phyloP scores from a whole-genome alignment of 2,329 filamentous ascomycete species.

The Fusarium concolor region DNA sequence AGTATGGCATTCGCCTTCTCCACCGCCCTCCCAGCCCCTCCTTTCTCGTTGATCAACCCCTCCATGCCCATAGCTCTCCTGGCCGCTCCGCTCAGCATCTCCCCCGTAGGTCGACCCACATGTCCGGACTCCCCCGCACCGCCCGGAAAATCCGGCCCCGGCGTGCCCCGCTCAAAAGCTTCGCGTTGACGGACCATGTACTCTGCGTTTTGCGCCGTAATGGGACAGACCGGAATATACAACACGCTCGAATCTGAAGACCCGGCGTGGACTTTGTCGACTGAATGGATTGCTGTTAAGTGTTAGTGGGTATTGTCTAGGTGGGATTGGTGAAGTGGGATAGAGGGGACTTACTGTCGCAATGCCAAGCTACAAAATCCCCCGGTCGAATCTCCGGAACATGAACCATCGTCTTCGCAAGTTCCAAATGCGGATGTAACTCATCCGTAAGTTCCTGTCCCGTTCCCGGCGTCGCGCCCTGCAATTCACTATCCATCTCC shows the following conservation, averaged over 20 bases:
- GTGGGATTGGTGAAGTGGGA: too few relatives aligned
- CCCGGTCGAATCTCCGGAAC: conserved; percentile 76
- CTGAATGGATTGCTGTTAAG: conserved; percentile 74
- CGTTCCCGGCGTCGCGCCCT: conserved; percentile 76
- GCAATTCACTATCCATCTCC: conserved; percentile 69
- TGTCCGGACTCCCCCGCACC: conserved; percentile 74
- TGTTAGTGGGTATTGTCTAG: too few relatives aligned
- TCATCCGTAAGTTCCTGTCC: conserved; percentile 75
- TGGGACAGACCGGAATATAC: conserved; percentile 88
- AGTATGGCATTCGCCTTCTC: conserved; percentile 58
- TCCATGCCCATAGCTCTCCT: conserved; percentile 57
- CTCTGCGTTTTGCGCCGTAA: conserved; percentile 78
- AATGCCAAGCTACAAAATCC: conserved; percentile 88
- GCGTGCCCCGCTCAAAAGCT: conserved; percentile 76
- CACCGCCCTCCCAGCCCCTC: conserved; percentile 54
- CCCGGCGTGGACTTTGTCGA: conserved; percentile 82
- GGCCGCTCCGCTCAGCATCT: conserved; percentile 52
- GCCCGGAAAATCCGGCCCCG: conserved; percentile 77
- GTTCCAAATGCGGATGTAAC: conserved; percentile 79
- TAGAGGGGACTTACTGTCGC: conserved; percentile 66
- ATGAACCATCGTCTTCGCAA: conserved; percentile 75
- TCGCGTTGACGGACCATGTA: conserved; percentile 78
- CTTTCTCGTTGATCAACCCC: conserved; percentile 7
- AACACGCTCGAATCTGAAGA: conserved; percentile 81
- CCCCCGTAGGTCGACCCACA: conserved; percentile 58